Base-by-base conservation (phyloP, 1,284 basidiomycete species). In the Papiliotrema flavescens region DNA sequence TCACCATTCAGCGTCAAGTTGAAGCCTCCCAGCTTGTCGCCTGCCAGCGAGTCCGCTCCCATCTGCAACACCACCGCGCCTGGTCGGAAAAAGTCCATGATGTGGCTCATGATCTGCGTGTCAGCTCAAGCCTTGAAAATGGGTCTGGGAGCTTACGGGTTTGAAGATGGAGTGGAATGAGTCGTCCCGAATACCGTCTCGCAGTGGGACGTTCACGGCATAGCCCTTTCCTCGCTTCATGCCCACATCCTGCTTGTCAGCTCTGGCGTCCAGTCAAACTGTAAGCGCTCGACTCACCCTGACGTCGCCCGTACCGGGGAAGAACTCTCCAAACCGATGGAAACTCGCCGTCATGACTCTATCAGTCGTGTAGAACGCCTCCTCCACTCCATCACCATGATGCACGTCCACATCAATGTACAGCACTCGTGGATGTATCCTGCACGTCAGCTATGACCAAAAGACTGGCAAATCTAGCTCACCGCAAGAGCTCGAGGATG, bases 361-460 rank as follows among this genome's bases (percentile, higher is more conserved):
- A 71, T 99, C 95, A 15, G 96, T 98, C 0, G 94, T 96, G 75
- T 98, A 98, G 76, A 99, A 99, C 0, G 96, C 96, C 76, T 98
- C 96, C 73, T 99, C 96, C 8, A 99, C 96, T 43, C 96, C 96
- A 75, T 99, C 96, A 17, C 96, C 96, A 64, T 99, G 96, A 74
- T 99, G 96, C 0, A 97, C 91, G 70, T 99, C 96, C 58, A 98
- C 96, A 71, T 99, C 96, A 66, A 99, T 93, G 77, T 99, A 99
- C 26, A 99, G 80, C 5, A 99, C 96, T 36, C 96, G 84, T 20
- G 85, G 84, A 70, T 98, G 94, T 74, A 98, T 98, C 62, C 93
- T 67, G 19, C 43, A 5, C 43, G 88, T 36, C 9, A 41, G 9
- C 9, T 39, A 11, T 42, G 2, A 19, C 13, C 24, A 23, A 6